A percentile compares a stretch with the other conserved stretches of the same genome.
Evolutionary conservation across 306 rosid species (phyloP).

Genomic region (Psophocarpus tetragonolobus): DNA sequence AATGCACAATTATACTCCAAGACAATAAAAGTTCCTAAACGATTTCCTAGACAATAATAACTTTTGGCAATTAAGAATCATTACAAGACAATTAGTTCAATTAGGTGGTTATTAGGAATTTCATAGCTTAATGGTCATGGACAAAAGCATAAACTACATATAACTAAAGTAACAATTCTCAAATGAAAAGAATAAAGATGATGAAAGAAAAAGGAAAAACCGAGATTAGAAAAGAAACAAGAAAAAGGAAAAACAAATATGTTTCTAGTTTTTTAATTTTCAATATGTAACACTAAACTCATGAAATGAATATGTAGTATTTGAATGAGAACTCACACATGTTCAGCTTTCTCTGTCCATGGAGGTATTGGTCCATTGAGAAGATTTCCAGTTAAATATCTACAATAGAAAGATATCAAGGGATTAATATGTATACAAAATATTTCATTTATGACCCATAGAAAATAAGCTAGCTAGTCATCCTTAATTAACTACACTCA

Average conservation of each 20-base stretch:
- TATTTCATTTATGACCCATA: not conserved
- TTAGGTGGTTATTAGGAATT: not conserved
- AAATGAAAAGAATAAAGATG: not conserved
- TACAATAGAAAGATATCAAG: constrained; percentile 26
- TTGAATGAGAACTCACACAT: constrained; percentile 48
- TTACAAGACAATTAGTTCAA: not conserved
- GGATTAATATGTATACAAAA: not conserved
- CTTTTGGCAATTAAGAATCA: not conserved
- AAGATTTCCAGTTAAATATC: constrained; percentile 77
- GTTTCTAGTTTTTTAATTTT: not conserved
- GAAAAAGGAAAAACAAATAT: not conserved
- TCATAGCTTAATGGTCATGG: not conserved
- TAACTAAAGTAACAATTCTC: not conserved
- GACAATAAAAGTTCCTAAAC: not conserved
- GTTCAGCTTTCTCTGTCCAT: constrained; percentile 36
- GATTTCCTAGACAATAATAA: too few species aligned
- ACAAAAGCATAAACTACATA: not conserved
- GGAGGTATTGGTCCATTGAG: constrained; percentile 56
- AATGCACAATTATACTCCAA: not conserved
- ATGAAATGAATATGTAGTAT: constrained; percentile 12
- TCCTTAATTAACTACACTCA: constrained; percentile 1
- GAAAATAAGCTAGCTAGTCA: constrained; percentile 1
- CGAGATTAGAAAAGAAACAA: not conserved
- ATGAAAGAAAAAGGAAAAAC: not conserved
- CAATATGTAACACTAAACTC: not conserved